phyloP scores from a whole-genome alignment of 441 rosid species.

The Corymbia calophylla region DNA sequence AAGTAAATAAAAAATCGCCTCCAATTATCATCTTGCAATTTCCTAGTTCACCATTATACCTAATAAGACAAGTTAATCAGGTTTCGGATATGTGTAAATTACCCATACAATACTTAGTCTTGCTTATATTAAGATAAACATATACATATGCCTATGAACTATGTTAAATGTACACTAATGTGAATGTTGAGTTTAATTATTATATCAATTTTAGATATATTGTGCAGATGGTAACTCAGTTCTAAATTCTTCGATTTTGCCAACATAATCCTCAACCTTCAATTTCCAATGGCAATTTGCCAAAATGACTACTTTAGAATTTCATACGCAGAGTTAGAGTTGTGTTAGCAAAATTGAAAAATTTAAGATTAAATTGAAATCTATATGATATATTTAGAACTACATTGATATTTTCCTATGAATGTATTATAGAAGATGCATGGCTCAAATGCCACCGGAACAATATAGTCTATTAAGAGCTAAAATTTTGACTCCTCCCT shows the following conservation, averaged over 20 bases:
- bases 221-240: accelerated
- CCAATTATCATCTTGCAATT: not conserved
- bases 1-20: not conserved
- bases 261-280: not conserved
- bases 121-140: not conserved
- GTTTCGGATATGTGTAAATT: not conserved
- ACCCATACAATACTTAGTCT: not conserved
- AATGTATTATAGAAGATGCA: not conserved
- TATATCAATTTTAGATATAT: not conserved
- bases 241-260: not conserved
- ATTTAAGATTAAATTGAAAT: not conserved
- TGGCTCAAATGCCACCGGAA: not conserved
- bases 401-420: not conserved
- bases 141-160: not conserved
- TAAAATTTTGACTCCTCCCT: not conserved
- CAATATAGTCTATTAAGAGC: not conserved
- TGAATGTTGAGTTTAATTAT: not conserved
- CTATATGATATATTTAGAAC: not conserved
- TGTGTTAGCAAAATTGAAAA: not conserved
- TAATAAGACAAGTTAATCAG: not conserved
- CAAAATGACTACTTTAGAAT: not conserved
- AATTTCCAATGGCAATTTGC: not conserved
- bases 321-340: not conserved
- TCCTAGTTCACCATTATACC: not conserved
- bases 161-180: not conserved